Evolutionary conservation across 306 rosid genomes (phyloP).

Genomic region (Purshia tridentata): DNA sequence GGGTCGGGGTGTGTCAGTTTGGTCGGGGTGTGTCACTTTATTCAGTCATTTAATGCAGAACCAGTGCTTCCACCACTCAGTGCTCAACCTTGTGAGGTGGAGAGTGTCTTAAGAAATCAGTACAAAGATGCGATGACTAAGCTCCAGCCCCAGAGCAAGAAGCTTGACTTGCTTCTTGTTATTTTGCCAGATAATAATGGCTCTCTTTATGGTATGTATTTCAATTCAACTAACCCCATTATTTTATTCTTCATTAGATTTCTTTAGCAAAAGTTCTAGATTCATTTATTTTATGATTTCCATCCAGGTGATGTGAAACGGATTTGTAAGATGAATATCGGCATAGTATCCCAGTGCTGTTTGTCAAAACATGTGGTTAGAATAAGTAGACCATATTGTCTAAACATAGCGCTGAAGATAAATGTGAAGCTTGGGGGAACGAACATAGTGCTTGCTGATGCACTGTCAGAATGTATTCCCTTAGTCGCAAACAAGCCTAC

Average conservation of each 20-base stretch:
- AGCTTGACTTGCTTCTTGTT: slow-evolving; percentile 84
- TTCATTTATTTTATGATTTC: background rate
- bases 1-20: no score
- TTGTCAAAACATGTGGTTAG: slow-evolving; percentile 75
- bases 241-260: background rate
- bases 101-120: slow-evolving; percentile 64
- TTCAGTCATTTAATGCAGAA: slow-evolving; percentile 65
- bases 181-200: slow-evolving; percentile 94
- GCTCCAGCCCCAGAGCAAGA: slow-evolving; percentile 50
- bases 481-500: slow-evolving; percentile 89
- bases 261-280: background rate
- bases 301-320: slow-evolving; percentile 84
- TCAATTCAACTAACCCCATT: background rate
- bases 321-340: slow-evolving; percentile 92
- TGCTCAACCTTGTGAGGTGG: slow-evolving; percentile 90
- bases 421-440: slow-evolving; percentile 97
- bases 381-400: slow-evolving; percentile 89
- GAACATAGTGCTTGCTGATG: slow-evolving; percentile 95
- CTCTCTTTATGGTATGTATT: slow-evolving; percentile 74
- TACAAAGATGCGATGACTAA: slow-evolving; percentile 71
- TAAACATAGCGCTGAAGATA: slow-evolving; percentile 84
- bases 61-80: slow-evolving; percentile 63
- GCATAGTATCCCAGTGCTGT: slow-evolving; percentile 93
- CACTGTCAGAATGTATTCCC: slow-evolving; percentile 81
- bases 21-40: no score